Percentiles rank a stretch among this genome's conserved stretches.
These are phyloP conservation scores for Rhizopus arrhizus DNA, from an alignment of 371 early-diverging fungal species.

Conservation along the genomic window DNA sequence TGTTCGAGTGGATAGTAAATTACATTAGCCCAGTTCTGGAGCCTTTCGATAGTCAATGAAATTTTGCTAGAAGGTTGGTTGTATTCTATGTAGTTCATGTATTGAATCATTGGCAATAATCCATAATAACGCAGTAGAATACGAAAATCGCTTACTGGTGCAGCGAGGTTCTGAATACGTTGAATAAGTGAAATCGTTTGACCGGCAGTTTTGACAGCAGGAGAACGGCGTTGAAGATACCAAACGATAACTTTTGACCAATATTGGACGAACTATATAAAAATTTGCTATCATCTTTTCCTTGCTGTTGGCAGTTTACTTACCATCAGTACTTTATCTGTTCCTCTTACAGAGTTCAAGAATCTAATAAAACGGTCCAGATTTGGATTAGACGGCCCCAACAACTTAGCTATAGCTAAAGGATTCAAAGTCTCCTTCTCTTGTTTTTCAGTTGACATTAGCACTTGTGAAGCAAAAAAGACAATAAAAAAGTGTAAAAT, in stretches of 20 bases:
- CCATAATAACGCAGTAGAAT: slow-evolving; percentile 89
- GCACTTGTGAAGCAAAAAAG: neutral
- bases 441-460: slow-evolving; percentile 23
- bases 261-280: slow-evolving; percentile 82
- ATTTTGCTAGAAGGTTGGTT: slow-evolving; percentile 53
- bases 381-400: slow-evolving; percentile 57
- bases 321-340: slow-evolving; percentile 96
- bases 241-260: slow-evolving; percentile 86
- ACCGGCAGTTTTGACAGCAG: slow-evolving; percentile 27
- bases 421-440: slow-evolving; percentile 29
- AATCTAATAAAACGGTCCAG: slow-evolving; percentile 78
- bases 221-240: slow-evolving; percentile 59
- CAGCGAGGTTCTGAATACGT: slow-evolving; percentile 77
- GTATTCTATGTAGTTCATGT: slow-evolving; percentile 76
- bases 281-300: neutral
- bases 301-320: slow-evolving; percentile 10
- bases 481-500: neutral
- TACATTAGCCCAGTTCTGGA: slow-evolving; percentile 83
- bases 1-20: slow-evolving; percentile 96
- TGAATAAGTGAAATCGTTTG: slow-evolving; percentile 50
- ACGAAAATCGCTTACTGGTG: slow-evolving; percentile 88
- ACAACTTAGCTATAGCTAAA: slow-evolving; percentile 47
- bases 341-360: slow-evolving; percentile 77
- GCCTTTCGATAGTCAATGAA: slow-evolving; percentile 71
- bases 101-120: slow-evolving; percentile 87